These are phyloP conservation scores for Alopecurus myosuroides DNA, from an alignment of 176 grass and related monocot species.

Conservation along the genomic window DNA sequence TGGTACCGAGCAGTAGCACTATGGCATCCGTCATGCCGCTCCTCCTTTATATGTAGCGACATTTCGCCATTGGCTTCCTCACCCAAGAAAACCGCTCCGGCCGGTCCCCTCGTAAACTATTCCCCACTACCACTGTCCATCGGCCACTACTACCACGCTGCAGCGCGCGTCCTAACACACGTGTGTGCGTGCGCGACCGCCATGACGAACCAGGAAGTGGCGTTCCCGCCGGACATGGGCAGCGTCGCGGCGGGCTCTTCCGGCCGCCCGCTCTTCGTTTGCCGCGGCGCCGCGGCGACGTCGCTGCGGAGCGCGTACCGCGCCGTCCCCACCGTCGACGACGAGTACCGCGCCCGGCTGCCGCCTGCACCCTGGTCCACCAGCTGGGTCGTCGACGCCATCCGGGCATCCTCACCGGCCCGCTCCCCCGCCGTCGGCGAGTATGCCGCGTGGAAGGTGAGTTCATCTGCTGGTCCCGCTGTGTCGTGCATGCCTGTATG, in stretches of 20 bases:
- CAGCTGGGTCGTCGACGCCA: conserved; percentile 64
- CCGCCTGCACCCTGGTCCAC: conserved; percentile 8
- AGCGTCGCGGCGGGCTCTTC: conserved; percentile 36
- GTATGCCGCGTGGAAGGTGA: conserved; percentile 51
- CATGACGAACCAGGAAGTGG: conserved; percentile 84
- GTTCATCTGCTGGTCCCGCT: neutral
- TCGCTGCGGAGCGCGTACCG: conserved; percentile 23
- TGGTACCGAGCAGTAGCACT: neutral
- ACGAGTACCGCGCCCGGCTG: neutral
- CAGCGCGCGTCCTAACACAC: neutral
- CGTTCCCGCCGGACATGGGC: conserved; percentile 59
- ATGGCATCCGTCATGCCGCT: neutral
- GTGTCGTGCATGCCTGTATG: neutral
- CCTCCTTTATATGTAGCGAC: conserved; percentile 24
- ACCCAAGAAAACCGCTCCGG: conserved; percentile 20
- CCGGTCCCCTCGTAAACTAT: neutral
- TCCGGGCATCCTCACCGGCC: conserved; percentile 77
- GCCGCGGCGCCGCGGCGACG: conserved; percentile 24
- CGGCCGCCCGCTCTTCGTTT: conserved; percentile 17
- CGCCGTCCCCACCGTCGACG: conserved; percentile 1
- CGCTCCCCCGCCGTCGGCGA: conserved; percentile 41
- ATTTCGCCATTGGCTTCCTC: neutral
- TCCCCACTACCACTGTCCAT: neutral
- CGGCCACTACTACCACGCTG: neutral
- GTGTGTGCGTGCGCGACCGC: neutral